These are phyloP conservation scores for Glycine soja DNA, from an alignment of 306 rosid genomes.

Conservation along the genomic window DNA sequence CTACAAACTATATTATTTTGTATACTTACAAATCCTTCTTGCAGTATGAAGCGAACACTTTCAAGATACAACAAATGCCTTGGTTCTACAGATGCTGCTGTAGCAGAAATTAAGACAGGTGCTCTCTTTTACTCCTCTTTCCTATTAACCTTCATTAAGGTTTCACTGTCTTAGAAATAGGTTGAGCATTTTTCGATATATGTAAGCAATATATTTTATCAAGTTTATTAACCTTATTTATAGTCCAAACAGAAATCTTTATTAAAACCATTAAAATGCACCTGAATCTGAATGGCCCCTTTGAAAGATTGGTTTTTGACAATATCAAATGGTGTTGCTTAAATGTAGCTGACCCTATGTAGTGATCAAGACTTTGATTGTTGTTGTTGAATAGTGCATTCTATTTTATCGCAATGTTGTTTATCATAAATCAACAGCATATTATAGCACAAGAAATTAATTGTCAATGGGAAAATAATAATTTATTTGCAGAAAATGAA, in stretches of 20 bases:
- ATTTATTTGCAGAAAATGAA: constrained; percentile 5
- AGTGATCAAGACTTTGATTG: background rate
- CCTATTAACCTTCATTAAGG: background rate
- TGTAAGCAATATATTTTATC: background rate
- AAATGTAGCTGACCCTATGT: background rate
- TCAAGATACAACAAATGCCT: constrained; percentile 81
- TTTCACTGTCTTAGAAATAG: background rate
- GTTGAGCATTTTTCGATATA: background rate
- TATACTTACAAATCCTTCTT: constrained; percentile 31
- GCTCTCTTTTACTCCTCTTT: constrained; percentile 33
- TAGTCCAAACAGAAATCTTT: background rate
- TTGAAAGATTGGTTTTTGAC: background rate
- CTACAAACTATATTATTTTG: constrained; percentile 6
- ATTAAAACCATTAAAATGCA: background rate
- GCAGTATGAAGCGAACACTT: constrained; percentile 82
- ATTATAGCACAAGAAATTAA: background rate
- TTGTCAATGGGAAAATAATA: background rate
- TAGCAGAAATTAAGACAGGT: constrained; percentile 71
- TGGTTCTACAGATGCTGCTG: constrained; percentile 63
- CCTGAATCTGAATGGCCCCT: background rate
- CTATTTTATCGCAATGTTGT: no score
- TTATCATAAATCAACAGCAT: no score
- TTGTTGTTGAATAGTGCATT: background rate
- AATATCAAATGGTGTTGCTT: background rate
- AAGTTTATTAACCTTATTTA: background rate